Evolutionary conservation across 2,329 filamentous ascomycete genomes (phyloP).

Genomic region (Didymella keratinophila): DNA sequence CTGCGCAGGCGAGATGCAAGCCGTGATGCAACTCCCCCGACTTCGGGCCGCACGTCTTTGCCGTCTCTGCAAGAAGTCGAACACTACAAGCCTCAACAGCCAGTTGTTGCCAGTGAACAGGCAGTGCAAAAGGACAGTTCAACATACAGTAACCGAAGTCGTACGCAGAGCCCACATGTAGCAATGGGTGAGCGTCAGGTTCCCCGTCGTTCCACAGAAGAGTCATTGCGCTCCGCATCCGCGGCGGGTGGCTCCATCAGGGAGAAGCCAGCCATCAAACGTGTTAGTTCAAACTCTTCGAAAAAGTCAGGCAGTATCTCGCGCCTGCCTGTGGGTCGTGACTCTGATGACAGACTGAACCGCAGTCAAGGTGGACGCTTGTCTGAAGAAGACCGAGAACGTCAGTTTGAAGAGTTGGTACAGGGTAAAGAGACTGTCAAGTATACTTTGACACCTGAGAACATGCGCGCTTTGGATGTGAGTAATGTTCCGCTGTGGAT

Average conservation of each 20-base stretch:
- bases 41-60: conserved; percentile 35
- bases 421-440: conserved; percentile 59
- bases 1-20: conserved; percentile 32
- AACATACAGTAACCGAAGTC: conserved; percentile 26
- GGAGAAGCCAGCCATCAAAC: conserved; percentile 43
- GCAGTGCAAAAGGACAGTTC: conserved; percentile 21
- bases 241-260: conserved; percentile 20
- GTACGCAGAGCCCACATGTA: conserved; percentile 25
- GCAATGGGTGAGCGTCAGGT: conserved; percentile 29
- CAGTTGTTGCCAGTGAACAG: conserved; percentile 7
- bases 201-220: conserved; percentile 35
- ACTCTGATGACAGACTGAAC: conserved; percentile 42
- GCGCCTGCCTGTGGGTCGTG: conserved; percentile 43
- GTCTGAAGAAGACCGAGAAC: conserved; percentile 50
- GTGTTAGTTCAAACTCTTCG: conserved; percentile 44
- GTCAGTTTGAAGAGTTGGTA: conserved; percentile 59
- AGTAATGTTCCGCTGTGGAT: conserved; percentile 30
- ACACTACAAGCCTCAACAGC: conserved; percentile 15
- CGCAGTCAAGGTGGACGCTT: conserved; percentile 42
- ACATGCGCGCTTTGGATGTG: conserved; percentile 55
- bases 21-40: conserved; percentile 32
- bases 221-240: conserved; percentile 33
- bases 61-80: conserved; percentile 44
- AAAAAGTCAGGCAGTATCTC: conserved; percentile 42
- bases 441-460: conserved; percentile 59